phyloP scores from a whole-genome alignment of 1,284 basidiomycete species.

The Acaromyces ingoldii region DNA sequence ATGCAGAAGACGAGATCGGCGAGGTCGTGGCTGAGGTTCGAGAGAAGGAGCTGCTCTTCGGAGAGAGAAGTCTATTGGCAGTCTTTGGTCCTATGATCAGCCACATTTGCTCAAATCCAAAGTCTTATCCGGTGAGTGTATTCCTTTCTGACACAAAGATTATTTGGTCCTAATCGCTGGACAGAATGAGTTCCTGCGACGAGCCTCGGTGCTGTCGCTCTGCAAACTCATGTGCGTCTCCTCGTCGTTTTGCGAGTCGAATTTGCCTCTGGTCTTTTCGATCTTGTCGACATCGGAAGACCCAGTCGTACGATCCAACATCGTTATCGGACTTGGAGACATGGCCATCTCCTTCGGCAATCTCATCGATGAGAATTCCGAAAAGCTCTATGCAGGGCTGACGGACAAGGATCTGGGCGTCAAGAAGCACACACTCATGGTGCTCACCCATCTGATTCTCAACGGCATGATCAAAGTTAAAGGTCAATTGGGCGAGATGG shows the following conservation, averaged over 20 bases:
- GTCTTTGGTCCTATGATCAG: slow-evolving; percentile 84
- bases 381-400: slow-evolving; percentile 88
- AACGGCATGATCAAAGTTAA: slow-evolving; percentile 99
- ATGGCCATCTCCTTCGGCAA: slow-evolving; percentile 94
- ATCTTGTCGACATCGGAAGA: slow-evolving; percentile 86
- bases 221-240: slow-evolving; percentile 97
- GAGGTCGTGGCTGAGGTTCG: slow-evolving; percentile 77
- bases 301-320: slow-evolving; percentile 83
- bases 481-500: slow-evolving; percentile 98
- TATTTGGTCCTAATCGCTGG: too few relatives aligned
- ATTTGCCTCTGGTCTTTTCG: slow-evolving; percentile 84
- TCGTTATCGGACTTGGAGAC: slow-evolving; percentile 94
- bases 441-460: slow-evolving; percentile 90
- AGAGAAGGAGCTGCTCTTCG: slow-evolving; percentile 83
- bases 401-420: slow-evolving; percentile 79
- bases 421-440: slow-evolving; percentile 99
- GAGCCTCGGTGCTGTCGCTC: slow-evolving; percentile 79
- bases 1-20: slow-evolving; percentile 96
- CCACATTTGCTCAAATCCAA: slow-evolving; percentile 71
- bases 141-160: not conserved
- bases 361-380: slow-evolving; percentile 94
- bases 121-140: slow-evolving; percentile 37
- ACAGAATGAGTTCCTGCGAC: slow-evolving; percentile 77
- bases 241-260: slow-evolving; percentile 83
- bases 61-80: slow-evolving; percentile 66